These are phyloP conservation scores for Candida suzukii DNA, from an alignment of 805 yeast species.

Conservation along the genomic window DNA sequence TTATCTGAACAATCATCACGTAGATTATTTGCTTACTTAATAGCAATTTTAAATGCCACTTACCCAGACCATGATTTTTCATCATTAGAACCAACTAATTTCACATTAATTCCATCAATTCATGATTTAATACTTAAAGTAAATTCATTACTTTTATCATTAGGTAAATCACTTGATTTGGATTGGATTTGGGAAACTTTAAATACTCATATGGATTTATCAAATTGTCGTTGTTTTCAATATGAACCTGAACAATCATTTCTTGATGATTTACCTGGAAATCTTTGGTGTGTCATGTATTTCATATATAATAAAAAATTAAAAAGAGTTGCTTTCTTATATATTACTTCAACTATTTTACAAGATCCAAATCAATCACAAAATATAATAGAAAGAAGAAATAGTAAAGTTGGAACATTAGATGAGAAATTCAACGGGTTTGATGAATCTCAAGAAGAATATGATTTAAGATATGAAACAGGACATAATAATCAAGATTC, in stretches of 20 bases:
- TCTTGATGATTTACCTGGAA: conserved; percentile 53
- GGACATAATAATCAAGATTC: conserved; percentile 13
- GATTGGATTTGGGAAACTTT: conserved; percentile 83
- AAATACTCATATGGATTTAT: conserved; percentile 73
- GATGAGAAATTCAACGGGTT: conserved; percentile 22
- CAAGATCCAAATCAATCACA: conserved; percentile 15
- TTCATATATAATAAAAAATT: conserved; percentile 86
- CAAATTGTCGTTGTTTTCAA: conserved; percentile 56
- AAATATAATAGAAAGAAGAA: conserved; percentile 29
- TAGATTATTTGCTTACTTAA: conserved; percentile 82
- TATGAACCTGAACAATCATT: conserved; percentile 60
- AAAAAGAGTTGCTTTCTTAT: conserved; percentile 85
- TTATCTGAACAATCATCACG: conserved; percentile 79
- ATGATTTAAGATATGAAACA: conserved; percentile 25
- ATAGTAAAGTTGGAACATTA: conserved; percentile 23
- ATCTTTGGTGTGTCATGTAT: conserved; percentile 77
- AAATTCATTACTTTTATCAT: conserved; percentile 67
- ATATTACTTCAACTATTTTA: conserved; percentile 46
- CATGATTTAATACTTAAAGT: conserved; percentile 54
- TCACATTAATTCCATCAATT: conserved; percentile 46
- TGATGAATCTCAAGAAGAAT: conserved; percentile 27
- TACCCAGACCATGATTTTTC: conserved; percentile 96
- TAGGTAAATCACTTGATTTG: conserved; percentile 46
- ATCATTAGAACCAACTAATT: conserved; percentile 72
- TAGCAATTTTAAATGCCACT: conserved; percentile 84